Conservation (phyloP, 192 early-diverging fungal species). For the Entomortierella beljakovae region DNA sequence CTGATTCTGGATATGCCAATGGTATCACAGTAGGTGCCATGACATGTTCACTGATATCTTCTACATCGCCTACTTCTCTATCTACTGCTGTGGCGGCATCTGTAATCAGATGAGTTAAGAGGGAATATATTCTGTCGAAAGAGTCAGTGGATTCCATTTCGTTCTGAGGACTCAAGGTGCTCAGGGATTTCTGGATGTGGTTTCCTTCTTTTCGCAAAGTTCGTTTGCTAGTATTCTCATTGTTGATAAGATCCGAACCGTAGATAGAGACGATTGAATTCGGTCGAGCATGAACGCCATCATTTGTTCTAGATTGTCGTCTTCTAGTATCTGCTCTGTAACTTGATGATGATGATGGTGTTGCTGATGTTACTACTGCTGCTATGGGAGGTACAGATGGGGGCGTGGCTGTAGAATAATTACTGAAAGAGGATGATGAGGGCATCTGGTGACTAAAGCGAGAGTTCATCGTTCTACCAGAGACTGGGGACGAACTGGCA, state of each 20-base stretch:
- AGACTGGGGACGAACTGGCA: background rate
- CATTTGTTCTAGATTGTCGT: background rate
- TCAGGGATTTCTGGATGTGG: background rate
- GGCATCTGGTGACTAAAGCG: background rate
- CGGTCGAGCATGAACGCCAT: background rate
- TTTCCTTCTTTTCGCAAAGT: background rate
- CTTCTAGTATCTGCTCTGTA: background rate
- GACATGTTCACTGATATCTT: background rate
- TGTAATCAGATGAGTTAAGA: constrained; percentile 33
- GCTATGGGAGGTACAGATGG: no score
- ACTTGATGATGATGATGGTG: background rate
- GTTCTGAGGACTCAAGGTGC: background rate
- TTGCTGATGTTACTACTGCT: no score
- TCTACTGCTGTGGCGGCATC: constrained; percentile 54
- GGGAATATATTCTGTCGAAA: constrained; percentile 41
- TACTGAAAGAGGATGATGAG: background rate
- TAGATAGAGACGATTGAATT: background rate
- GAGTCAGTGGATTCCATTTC: constrained; percentile 25
- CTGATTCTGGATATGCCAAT: background rate
- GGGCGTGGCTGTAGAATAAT: background rate
- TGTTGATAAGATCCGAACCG: background rate
- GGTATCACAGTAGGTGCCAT: background rate
- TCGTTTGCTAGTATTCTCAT: background rate
- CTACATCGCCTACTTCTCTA: background rate
- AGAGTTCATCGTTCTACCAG: background rate